phyloP scores from a whole-genome alignment of 441 rosid genomes.

The Sinapis alba region DNA sequence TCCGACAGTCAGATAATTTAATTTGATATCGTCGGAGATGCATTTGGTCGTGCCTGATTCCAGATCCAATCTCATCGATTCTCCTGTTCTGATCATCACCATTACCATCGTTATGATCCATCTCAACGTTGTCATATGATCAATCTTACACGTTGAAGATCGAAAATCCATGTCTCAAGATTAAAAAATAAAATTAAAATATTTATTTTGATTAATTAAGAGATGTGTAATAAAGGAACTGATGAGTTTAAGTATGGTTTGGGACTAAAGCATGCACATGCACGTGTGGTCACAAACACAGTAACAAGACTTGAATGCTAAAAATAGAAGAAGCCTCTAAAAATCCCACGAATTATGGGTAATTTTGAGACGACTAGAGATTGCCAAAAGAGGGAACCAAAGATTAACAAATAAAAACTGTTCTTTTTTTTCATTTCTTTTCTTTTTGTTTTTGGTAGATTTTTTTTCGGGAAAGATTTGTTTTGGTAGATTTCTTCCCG shows the following conservation, averaged over 20 bases:
- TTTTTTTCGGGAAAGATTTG: neutral
- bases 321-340: neutral
- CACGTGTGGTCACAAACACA: slow-evolving; percentile 29
- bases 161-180: slow-evolving; percentile 13
- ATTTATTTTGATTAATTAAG: neutral
- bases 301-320: neutral
- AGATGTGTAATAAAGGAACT: slow-evolving; percentile 23
- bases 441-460: neutral
- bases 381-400: neutral
- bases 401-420: neutral
- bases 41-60: slow-evolving; percentile 70
- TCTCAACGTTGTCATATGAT: slow-evolving; percentile 28
- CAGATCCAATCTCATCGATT: slow-evolving; percentile 70
- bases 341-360: slow-evolving; percentile 12
- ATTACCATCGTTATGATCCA: slow-evolving; percentile 22
- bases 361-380: neutral
- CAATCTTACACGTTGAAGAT: slow-evolving; percentile 10
- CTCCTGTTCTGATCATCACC: slow-evolving; percentile 32
- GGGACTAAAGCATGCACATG: neutral
- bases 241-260: slow-evolving; percentile 22
- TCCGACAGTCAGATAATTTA: slow-evolving; percentile 63
- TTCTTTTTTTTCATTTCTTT: neutral
- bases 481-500: slow-evolving; percentile 11
- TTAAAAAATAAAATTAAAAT: neutral
- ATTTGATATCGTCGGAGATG: slow-evolving; percentile 79